Conservation (phyloP, 139 green algal species). For the Desmodesmus armatus region DNA sequence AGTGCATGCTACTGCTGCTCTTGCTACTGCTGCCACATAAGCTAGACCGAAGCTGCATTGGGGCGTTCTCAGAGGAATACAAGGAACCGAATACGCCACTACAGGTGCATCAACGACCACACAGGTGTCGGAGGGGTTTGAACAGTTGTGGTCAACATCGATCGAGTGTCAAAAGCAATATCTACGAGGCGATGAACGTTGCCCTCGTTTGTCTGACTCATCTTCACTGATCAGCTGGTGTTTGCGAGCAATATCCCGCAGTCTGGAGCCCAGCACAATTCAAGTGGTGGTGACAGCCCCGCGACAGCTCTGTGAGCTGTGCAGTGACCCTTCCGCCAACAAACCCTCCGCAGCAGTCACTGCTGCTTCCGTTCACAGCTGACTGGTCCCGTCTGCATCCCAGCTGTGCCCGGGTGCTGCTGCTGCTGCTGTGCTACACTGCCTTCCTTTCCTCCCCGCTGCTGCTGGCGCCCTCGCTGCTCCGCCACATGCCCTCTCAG, state of each 20-base stretch:
- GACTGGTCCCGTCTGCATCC: not conserved
- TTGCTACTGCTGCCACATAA: not conserved
- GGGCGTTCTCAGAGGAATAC: not conserved
- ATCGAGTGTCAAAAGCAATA: too few species aligned
- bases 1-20: not conserved
- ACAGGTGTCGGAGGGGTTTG: too few species aligned
- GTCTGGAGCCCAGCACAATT: too few species aligned
- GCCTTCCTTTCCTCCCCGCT: not conserved
- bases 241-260: too few species aligned
- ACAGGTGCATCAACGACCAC: not conserved
- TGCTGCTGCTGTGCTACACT: not conserved
- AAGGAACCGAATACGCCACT: not conserved
- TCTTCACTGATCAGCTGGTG: too few species aligned
- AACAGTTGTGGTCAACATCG: too few species aligned
- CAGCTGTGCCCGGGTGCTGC: not conserved
- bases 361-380: not conserved
- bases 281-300: not conserved
- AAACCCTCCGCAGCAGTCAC: not conserved
- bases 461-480: not conserved
- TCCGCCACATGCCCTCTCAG: too few species aligned
- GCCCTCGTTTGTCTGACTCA: not conserved
- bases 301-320: not conserved
- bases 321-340: not conserved
- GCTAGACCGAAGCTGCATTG: not conserved
- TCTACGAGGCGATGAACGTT: not conserved